Base-by-base conservation (phyloP, 116 monocot species). In the Iris pallida region DNA sequence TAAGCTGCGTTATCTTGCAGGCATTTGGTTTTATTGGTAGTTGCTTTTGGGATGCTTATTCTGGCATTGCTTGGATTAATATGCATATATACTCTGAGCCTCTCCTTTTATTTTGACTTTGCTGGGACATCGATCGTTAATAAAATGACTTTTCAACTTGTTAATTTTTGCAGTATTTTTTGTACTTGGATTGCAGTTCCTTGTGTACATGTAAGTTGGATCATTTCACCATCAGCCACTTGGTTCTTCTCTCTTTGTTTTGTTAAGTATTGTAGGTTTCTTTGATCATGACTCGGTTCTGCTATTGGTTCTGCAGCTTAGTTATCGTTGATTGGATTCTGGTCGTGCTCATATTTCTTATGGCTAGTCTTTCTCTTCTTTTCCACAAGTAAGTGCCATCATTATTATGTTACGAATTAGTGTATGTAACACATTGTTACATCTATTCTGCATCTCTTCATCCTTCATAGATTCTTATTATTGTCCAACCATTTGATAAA, bases 121-220 rank as follows among this genome's bases (percentile, higher is more conserved):
- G 47, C 9, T 48, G 9, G 9, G 5, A 48, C 9, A 48, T 6
- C 9, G 47, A 4, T 13, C 13, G 1, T 9, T 51, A 13, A 51
- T 51, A 13, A 9, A 47, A 5, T 40, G 12, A 15, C 9, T 45
- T n/a, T 48, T 16, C 7, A 10, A 54, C 8, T 61, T 62, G 15
- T 5, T 54, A 5, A 16, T 4, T 30, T 74, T 4, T 79, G 64
- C 97, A 98, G 97, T 86, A 42, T 69, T 92, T 59, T 98, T 90
- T 13, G 12, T 93, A 20, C 70, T 82, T 59, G 97, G 93, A 46
- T 4, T 85, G 49, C 73, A 81, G 69, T 43, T 65, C 67, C 61
- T 90, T 67, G 85, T 98, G n/a, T 92, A 87, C 49, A 51, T 83
- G 97, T 98, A 77, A 85, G 97, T 80, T 68, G 41, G 11, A 56